Conservation (phyloP, 2,329 filamentous ascomycete species). For the Pseudocercospora vitis region DNA sequence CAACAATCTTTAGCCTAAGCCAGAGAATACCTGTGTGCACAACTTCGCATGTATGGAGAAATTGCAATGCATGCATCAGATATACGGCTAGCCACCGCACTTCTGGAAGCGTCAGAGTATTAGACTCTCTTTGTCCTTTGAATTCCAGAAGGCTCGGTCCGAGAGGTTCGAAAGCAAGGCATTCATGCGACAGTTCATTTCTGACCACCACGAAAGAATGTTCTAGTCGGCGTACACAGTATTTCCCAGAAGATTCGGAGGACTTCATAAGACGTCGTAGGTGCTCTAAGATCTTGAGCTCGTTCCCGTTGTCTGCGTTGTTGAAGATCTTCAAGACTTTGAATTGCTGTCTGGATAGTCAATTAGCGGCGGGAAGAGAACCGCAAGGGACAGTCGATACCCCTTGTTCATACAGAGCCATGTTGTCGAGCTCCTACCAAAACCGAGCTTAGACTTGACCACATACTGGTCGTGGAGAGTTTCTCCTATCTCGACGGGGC, state of each 20-base stretch:
- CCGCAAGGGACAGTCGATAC: not conserved
- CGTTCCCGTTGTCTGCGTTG: not conserved
- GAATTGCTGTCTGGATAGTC: slow-evolving; percentile 2
- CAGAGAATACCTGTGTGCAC: slow-evolving; percentile 6
- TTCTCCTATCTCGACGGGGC: slow-evolving; percentile 1
- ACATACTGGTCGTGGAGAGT: slow-evolving; percentile 1
- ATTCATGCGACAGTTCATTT: not conserved
- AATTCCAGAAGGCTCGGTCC: not conserved
- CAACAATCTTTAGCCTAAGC: too few species aligned
- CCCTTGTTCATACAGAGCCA: slow-evolving; percentile 10
- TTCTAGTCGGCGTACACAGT: not conserved
- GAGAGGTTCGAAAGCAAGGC: not conserved
- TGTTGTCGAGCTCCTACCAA: slow-evolving; percentile 12
- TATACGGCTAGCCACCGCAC: slow-evolving; percentile 10
- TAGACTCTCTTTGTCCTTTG: not conserved
- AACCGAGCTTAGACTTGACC: slow-evolving; percentile 11
- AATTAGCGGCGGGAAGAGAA: not conserved
- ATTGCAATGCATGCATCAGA: slow-evolving; percentile 8
- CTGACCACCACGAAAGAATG: not conserved
- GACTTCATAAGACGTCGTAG: not conserved
- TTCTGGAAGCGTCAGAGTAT: not conserved
- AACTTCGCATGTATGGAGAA: slow-evolving; percentile 6
- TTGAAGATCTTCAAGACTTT: slow-evolving; percentile 12
- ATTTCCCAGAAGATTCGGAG: not conserved
- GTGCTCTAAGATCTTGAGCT: slow-evolving; percentile 4